phyloP scores from a whole-genome alignment of 352 stramenopile species.

The Peronospora destructor region DNA sequence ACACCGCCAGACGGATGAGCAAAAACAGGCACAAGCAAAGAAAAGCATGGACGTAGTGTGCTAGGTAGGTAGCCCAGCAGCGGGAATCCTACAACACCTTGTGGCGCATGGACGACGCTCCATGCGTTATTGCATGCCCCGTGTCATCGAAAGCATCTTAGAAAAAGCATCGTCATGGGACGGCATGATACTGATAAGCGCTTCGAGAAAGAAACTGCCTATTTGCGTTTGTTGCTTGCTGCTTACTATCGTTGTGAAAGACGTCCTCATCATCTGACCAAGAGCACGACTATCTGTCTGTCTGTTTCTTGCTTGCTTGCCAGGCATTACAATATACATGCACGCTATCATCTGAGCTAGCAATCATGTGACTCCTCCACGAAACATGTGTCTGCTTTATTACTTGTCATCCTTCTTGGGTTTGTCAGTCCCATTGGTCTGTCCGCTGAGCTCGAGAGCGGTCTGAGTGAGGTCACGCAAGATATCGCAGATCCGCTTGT shows the following conservation, averaged over 20 bases:
- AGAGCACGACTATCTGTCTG: slow-evolving; percentile 5
- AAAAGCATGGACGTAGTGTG: slow-evolving; percentile 13
- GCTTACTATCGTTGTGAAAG: not conserved
- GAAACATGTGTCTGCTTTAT: slow-evolving; percentile 3
- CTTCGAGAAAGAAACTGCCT: slow-evolving; percentile 25
- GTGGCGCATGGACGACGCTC: slow-evolving; percentile 19
- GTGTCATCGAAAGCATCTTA: slow-evolving; percentile 17
- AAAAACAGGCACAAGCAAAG: not conserved
- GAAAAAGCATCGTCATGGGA: slow-evolving; percentile 20
- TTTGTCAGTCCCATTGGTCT: slow-evolving; percentile 22
- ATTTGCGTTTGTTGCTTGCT: slow-evolving; percentile 25
- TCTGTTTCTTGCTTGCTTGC: not conserved
- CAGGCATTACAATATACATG: no score
- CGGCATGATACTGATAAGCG: slow-evolving; percentile 24
- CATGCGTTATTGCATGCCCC: slow-evolving; percentile 9
- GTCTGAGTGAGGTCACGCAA: slow-evolving; percentile 68
- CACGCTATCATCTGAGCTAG: slow-evolving; percentile 1
- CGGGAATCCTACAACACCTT: slow-evolving; percentile 29
- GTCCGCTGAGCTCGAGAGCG: slow-evolving; percentile 50
- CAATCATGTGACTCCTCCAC: not conserved
- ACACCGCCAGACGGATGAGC: slow-evolving; percentile 5
- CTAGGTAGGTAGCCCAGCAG: slow-evolving; percentile 20
- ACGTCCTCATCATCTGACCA: slow-evolving; percentile 13
- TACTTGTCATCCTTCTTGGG: slow-evolving; percentile 15
- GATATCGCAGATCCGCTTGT: slow-evolving; percentile 82